Evolutionary conservation across 495 filamentous ascomycete species (phyloP).

Genomic region (Aspergillus olivimuriae): DNA sequence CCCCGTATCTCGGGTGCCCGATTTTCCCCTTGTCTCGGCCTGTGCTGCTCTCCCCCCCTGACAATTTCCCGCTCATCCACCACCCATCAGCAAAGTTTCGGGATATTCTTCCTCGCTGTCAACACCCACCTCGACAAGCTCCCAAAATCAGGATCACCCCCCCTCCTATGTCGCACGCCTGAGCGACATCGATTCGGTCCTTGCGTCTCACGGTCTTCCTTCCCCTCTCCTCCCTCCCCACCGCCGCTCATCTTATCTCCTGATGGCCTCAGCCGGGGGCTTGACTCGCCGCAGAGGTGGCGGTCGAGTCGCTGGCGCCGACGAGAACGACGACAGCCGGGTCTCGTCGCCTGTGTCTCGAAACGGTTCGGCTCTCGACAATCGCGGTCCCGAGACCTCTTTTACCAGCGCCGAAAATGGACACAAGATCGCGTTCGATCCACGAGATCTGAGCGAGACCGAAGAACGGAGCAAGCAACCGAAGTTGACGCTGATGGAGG

Average conservation of each 20-base stretch:
- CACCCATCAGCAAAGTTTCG: conserved; percentile 7
- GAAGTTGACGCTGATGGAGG: conserved; percentile 97
- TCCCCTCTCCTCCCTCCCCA: conserved; percentile 7
- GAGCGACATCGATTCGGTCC: conserved; percentile 22
- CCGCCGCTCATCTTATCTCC: conserved; percentile 13
- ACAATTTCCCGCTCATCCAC: conserved; percentile 13
- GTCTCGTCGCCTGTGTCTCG: conserved; percentile 63
- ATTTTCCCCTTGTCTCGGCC: conserved; percentile 2
- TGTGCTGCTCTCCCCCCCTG: conserved; percentile 12
- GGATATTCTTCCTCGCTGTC: conserved; percentile 4
- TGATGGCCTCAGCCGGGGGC: conserved; percentile 63
- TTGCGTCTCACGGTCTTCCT: conserved; percentile 3
- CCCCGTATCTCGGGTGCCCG: conserved; percentile 5
- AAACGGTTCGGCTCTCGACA: conserved; percentile 53
- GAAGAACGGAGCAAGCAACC: conserved; percentile 95
- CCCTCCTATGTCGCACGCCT: conserved; percentile 16
- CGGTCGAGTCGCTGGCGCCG: conserved; percentile 50
- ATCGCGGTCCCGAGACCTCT: conserved; percentile 72
- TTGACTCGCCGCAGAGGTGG: conserved; percentile 72
- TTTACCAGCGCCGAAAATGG: conserved; percentile 94
- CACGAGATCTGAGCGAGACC: conserved; percentile 93
- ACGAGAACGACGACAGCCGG: conserved; percentile 58
- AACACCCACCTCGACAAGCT: too few relatives aligned
- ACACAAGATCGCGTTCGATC: conserved; percentile 98
- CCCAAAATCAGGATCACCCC: too few relatives aligned